Evolutionary conservation across 306 rosid genomes (phyloP).

Genomic region (Albizia julibrissin): DNA sequence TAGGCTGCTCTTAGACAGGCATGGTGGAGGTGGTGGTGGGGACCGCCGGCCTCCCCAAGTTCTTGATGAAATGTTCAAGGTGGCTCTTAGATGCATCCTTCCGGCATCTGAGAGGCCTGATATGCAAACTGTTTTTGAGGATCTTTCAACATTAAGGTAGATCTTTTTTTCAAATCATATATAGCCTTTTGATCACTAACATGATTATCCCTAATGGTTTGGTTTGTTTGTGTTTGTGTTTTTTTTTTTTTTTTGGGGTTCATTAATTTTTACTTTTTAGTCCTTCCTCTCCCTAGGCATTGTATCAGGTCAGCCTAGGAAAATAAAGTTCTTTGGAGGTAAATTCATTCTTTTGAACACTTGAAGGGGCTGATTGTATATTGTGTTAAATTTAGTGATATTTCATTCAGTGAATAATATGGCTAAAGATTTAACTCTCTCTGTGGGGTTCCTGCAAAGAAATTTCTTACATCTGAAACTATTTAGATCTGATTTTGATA

Average conservation of each 20-base stretch:
- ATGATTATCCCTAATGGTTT: slow-evolving; percentile 24
- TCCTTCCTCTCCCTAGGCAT: slow-evolving; percentile 32
- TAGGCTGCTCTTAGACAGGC: slow-evolving; percentile 45
- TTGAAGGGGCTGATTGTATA: slow-evolving; percentile 27
- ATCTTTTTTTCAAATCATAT: not conserved
- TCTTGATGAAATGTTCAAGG: slow-evolving; percentile 64
- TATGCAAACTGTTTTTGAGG: slow-evolving; percentile 63
- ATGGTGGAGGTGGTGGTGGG: slow-evolving; percentile 18
- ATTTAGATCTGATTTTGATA: not conserved
- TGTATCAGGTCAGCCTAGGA: slow-evolving; percentile 29
- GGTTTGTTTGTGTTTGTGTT: not conserved
- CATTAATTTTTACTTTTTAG: slow-evolving; percentile 8
- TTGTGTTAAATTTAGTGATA: slow-evolving; percentile 14
- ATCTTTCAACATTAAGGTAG: slow-evolving; percentile 57
- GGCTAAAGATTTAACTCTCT: not conserved
- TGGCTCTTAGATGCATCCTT: slow-evolving; percentile 70
- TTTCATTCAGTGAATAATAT: slow-evolving; percentile 16
- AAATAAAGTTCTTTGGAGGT: slow-evolving; percentile 39
- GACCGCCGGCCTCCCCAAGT: slow-evolving; percentile 24
- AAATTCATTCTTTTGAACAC: slow-evolving; percentile 43
- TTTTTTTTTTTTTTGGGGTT: not conserved
- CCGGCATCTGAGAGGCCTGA: slow-evolving; percentile 82
- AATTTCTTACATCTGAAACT: not conserved
- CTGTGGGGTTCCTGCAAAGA: not conserved
- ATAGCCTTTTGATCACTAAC: slow-evolving; percentile 40